These are phyloP conservation scores for Colletotrichum destructivum DNA, from an alignment of 2,329 filamentous ascomycete species.

Conservation along the genomic window DNA sequence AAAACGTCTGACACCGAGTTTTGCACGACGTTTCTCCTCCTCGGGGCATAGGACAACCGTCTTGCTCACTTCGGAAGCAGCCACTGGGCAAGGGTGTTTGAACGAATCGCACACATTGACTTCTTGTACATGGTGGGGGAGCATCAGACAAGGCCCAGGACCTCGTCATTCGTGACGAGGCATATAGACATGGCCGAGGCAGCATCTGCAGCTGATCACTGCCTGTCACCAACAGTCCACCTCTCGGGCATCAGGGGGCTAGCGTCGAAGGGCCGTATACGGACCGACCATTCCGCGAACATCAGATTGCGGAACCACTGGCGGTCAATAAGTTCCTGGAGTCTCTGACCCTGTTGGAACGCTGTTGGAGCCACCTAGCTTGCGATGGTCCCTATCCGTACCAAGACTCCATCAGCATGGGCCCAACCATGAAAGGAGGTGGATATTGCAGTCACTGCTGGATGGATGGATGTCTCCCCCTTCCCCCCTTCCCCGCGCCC, in stretches of 20 bases:
- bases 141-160: constrained; percentile 2
- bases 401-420: constrained; percentile 22
- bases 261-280: constrained; percentile 17
- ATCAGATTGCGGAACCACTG: neutral
- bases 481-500: neutral
- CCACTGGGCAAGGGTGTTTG: constrained; percentile 16
- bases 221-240: constrained; percentile 40
- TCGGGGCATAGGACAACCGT: neutral
- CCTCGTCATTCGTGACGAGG: constrained; percentile 10
- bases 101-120: neutral
- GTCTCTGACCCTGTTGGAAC: constrained; percentile 19
- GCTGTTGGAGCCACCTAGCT: neutral
- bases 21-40: constrained; percentile 3
- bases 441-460: constrained; percentile 12
- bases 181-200: constrained; percentile 31
- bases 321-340: neutral
- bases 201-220: constrained; percentile 39
- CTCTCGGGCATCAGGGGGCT: constrained; percentile 9
- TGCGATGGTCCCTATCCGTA: constrained; percentile 18
- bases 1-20: neutral
- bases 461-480: constrained; percentile 12
- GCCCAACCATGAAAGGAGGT: constrained; percentile 10
- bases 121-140: neutral
- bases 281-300: constrained; percentile 38
- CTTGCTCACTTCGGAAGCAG: neutral